Evolutionary conservation across 2,329 filamentous ascomycete genomes (phyloP).

Genomic region (Laburnicola sp.): DNA sequence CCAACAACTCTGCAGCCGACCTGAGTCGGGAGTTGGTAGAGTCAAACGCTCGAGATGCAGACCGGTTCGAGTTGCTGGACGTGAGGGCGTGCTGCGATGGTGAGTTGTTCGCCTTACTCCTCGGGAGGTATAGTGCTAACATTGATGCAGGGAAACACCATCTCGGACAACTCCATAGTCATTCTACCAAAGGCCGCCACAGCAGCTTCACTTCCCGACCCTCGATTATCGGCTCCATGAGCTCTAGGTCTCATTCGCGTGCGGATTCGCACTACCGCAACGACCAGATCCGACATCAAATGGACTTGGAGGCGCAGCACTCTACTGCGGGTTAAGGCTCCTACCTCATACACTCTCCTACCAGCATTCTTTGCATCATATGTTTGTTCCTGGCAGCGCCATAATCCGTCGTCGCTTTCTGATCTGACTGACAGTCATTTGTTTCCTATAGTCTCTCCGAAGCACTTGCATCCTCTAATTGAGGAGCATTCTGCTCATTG

Average conservation of each 20-base stretch:
- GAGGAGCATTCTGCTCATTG: conserved; percentile 16
- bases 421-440: conserved; percentile 38
- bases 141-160: conserved; percentile 51
- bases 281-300: conserved; percentile 27
- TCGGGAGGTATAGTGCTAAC: conserved; percentile 18
- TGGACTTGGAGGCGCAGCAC: conserved; percentile 32
- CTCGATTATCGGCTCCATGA: conserved; percentile 38
- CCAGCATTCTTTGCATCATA: conserved; percentile 14
- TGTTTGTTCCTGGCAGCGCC: conserved; percentile 18
- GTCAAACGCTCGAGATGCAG: conserved; percentile 72
- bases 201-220: conserved; percentile 31
- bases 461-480: conserved; percentile 8
- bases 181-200: conserved; percentile 38
- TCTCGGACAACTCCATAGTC: conserved; percentile 50
- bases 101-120: conserved; percentile 54
- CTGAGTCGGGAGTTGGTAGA: conserved; percentile 73
- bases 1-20: conserved; percentile 75
- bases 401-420: conserved; percentile 25
- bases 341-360: conserved; percentile 13
- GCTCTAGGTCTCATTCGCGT: conserved; percentile 40
- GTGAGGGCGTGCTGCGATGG: conserved; percentile 97
- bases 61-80: conserved; percentile 92
- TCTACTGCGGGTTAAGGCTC: conserved; percentile 32
- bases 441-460: conserved; percentile 29
- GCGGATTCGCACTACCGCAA: conserved; percentile 25